Conservation (phyloP, 2,329 filamentous ascomycete species). For the Didymellaceae sp. region DNA sequence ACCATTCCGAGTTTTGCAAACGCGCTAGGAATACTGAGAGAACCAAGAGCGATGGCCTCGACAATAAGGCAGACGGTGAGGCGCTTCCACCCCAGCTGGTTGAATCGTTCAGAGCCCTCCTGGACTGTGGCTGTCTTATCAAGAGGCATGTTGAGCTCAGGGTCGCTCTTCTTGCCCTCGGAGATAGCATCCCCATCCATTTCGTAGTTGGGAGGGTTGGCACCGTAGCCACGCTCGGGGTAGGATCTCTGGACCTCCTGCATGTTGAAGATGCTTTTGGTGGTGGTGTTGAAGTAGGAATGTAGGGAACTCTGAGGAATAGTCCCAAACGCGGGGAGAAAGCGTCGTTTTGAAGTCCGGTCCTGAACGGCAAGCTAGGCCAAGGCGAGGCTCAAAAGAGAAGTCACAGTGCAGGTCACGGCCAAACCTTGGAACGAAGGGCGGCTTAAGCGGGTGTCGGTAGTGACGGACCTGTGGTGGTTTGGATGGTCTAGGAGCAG, state of each 20-base stretch:
- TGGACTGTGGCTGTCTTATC: conserved; percentile 42
- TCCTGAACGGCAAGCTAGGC: conserved; percentile 19
- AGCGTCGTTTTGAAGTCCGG: conserved; percentile 23
- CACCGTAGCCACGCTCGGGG: conserved; percentile 19
- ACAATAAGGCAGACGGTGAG: conserved; percentile 59
- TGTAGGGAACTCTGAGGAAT: background rate
- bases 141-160: conserved; percentile 39
- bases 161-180: conserved; percentile 44
- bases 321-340: conserved; percentile 14
- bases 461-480: conserved; percentile 6
- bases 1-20: conserved; percentile 57
- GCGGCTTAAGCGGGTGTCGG: conserved; percentile 5
- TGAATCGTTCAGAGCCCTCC: conserved; percentile 50
- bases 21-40: conserved; percentile 54
- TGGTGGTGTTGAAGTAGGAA: background rate
- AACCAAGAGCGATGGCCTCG: conserved; percentile 58
- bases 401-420: conserved; percentile 33
- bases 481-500: background rate
- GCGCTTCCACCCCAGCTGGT: conserved; percentile 58
- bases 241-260: conserved; percentile 26
- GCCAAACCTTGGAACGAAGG: conserved; percentile 18
- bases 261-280: conserved; percentile 20
- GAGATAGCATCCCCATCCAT: conserved; percentile 28
- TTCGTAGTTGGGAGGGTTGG: conserved; percentile 27
- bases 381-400: conserved; percentile 19